Evolutionary conservation across 2,329 filamentous ascomycete genomes (phyloP).

Genomic region (Pyrenophora tritici-repentis): DNA sequence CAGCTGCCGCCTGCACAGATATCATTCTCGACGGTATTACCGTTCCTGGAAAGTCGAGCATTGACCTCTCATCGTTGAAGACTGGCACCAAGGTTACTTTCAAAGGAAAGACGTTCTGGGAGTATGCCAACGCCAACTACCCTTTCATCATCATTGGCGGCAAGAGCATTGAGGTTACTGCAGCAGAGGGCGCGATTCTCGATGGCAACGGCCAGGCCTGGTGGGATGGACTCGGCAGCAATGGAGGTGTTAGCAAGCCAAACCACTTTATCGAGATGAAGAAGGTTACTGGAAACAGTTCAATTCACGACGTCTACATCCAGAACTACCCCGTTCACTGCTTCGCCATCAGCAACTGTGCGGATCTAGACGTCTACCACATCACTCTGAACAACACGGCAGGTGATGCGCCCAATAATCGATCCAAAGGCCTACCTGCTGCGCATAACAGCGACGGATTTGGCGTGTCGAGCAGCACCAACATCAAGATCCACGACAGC

Average conservation of each 20-base stretch:
- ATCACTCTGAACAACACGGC: constrained; percentile 62
- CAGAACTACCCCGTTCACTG: constrained; percentile 60
- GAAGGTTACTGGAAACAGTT: constrained; percentile 46
- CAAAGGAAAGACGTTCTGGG: constrained; percentile 22
- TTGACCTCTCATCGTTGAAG: constrained; percentile 50
- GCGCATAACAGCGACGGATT: constrained; percentile 61
- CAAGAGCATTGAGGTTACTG: constrained; percentile 49
- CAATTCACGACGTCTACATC: constrained; percentile 52
- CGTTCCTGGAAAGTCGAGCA: constrained; percentile 43
- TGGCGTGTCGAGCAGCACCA: constrained; percentile 56
- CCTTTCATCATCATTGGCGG: constrained; percentile 41
- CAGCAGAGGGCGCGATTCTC: constrained; percentile 42
- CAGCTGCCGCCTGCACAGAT: constrained; percentile 49
- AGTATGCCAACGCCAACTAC: constrained; percentile 47
- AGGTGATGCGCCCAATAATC: constrained; percentile 50
- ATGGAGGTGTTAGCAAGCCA: constrained; percentile 50
- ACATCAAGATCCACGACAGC: constrained; percentile 48
- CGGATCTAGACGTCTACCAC: constrained; percentile 51
- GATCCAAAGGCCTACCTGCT: constrained; percentile 26
- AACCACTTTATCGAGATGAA: constrained; percentile 45
- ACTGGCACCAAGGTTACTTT: constrained; percentile 52
- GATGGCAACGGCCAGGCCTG: constrained; percentile 30
- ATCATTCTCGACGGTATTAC: constrained; percentile 50
- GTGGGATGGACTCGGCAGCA: constrained; percentile 49
- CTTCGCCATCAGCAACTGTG: constrained; percentile 51